Base-by-base conservation (phyloP, 441 rosid genomes). In the Eruca vesicaria region DNA sequence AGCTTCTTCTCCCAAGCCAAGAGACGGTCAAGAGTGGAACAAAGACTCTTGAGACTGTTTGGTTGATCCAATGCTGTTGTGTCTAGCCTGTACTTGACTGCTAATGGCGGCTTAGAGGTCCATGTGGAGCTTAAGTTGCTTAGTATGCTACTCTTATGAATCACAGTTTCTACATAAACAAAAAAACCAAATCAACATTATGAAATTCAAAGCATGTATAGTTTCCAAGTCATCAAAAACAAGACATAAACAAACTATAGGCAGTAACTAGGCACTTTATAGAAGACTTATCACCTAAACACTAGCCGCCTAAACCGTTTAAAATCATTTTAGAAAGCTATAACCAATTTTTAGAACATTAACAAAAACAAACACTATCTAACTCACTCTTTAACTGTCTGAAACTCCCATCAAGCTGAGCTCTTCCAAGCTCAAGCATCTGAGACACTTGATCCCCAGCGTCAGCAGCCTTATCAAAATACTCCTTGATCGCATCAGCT, bases 1-100 rank as follows among this genome's bases (percentile, higher is more conserved):
- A 92, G 95, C 80, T 94, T 94, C 85, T 89, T 90, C 88, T 92
- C 98, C 98, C 98, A 94, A 50, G 97, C 98, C 83, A 89, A 83
- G 59, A 94, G 87, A 73, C 94, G 87, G 68, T 94, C 98, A 72
- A 92, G 78, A 35, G 95, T 90, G 72, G 97, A 89, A 78, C 93
- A 94, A 50, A 94, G 97, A 72, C 97, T 89, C 81, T 74, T 89
- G 9, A 82, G 81, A 68, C 89, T 88, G 59, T 85, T 88, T 31
- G 84, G 75, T 72, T 82, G 86, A 60, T 73, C 80, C 32, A 94
- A 82, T 2, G 87, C 73, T 59, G 84, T 71, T 1, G 93, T 72
- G 61, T 94, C 96, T 3, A 94, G 81, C 78, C 80, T 80, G 80
- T 94, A 94, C 70, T 81, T 94, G 11, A 94, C 97, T 15, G 93